These are phyloP conservation scores for Penicillium sp. DNA, from an alignment of 2,329 filamentous ascomycete genomes.

Conservation along the genomic window DNA sequence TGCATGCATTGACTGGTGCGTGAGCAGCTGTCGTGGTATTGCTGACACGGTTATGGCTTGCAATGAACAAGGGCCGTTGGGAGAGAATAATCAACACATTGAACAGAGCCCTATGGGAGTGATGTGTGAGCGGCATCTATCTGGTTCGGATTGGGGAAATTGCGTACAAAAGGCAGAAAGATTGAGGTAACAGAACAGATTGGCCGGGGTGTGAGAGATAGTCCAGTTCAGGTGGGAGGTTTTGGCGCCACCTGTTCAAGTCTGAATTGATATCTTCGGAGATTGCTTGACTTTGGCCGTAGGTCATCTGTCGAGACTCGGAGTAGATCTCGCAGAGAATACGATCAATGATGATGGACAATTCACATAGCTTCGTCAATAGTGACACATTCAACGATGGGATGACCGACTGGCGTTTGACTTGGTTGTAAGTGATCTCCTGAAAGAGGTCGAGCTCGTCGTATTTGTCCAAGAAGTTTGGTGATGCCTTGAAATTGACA, in stretches of 20 bases:
- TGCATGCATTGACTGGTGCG: conserved; percentile 32
- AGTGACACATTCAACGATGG: conserved; percentile 25
- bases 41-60: conserved; percentile 13
- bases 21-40: conserved; percentile 22
- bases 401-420: conserved; percentile 6
- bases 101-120: conserved; percentile 31
- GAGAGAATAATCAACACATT: conserved; percentile 45
- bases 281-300: conserved; percentile 12
- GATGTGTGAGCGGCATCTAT: too few relatives aligned
- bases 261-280: conserved; percentile 23
- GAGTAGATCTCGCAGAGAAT: conserved; percentile 34
- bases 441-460: conserved; percentile 50
- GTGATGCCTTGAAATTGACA: conserved; percentile 48
- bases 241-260: conserved; percentile 24
- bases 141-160: too few relatives aligned
- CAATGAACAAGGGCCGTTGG: conserved; percentile 42
- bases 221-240: conserved; percentile 24
- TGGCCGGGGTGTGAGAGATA: conserved; percentile 21
- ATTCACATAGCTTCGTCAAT: conserved; percentile 31
- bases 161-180: conserved; percentile 22
- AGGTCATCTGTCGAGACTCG: conserved; percentile 21
- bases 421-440: conserved; percentile 38
- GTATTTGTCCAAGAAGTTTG: conserved; percentile 35
- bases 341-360: conserved; percentile 37
- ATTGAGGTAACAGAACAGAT: conserved; percentile 22